phyloP scores from a whole-genome alignment of 2,329 filamentous ascomycete species.

The Diaporthe sp. region DNA sequence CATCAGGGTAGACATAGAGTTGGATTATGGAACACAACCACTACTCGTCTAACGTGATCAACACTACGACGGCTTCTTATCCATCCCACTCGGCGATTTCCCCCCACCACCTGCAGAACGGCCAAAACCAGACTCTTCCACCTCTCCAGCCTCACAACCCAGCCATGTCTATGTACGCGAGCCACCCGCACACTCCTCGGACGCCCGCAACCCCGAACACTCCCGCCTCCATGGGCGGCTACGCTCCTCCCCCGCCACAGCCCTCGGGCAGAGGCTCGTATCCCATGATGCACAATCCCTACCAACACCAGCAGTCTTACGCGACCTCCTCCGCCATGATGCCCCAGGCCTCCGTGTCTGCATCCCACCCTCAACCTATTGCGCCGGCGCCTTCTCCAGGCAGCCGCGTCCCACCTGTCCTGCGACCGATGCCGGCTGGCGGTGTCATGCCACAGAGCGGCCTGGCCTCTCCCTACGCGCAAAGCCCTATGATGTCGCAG shows the following conservation, averaged over 20 bases:
- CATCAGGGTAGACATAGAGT: constrained; percentile 42
- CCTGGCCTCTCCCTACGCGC: constrained; percentile 72
- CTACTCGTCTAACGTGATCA: constrained; percentile 50
- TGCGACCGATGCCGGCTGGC: constrained; percentile 80
- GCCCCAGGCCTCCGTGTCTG: constrained; percentile 75
- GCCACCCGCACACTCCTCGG: constrained; percentile 72
- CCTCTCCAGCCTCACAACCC: constrained; percentile 58
- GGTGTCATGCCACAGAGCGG: constrained; percentile 72
- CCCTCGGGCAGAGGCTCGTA: constrained; percentile 64
- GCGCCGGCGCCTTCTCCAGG: constrained; percentile 76
- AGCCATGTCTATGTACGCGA: constrained; percentile 69
- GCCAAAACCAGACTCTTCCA: constrained; percentile 49
- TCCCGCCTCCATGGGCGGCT: constrained; percentile 70
- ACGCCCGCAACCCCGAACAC: constrained; percentile 75
- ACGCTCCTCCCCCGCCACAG: constrained; percentile 63
- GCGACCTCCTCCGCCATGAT: constrained; percentile 72
- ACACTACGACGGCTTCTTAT: constrained; percentile 49
- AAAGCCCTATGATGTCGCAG: constrained; percentile 68
- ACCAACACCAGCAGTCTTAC: constrained; percentile 69
- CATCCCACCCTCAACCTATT: constrained; percentile 81
- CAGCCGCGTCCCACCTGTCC: constrained; percentile 69
- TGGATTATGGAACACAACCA: constrained; percentile 49
- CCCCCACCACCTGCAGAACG: constrained; percentile 46
- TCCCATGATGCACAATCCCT: constrained; percentile 64
- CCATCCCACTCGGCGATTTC: constrained; percentile 47